These are phyloP conservation scores for Colletotrichum sp. DNA, from an alignment of 2,329 filamentous ascomycete genomes.

Conservation along the genomic window DNA sequence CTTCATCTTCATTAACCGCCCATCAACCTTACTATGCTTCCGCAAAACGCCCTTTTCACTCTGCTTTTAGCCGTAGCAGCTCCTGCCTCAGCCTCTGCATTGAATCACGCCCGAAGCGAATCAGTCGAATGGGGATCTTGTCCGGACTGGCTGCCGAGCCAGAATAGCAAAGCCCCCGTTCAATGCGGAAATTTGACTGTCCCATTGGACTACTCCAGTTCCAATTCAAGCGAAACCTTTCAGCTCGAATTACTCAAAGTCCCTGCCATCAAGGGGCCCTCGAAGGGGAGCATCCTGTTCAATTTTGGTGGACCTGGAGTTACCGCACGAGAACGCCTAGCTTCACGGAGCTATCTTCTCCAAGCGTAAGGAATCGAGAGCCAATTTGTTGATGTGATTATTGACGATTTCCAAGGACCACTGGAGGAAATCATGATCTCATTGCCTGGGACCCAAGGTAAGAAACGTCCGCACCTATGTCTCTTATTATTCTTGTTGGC, in stretches of 20 bases:
- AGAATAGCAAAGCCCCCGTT: background rate
- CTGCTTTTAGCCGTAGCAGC: background rate
- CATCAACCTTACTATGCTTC: background rate
- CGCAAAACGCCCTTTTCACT: rapidly evolving
- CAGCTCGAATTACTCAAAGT: background rate
- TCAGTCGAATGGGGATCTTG: background rate
- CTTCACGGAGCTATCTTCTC: background rate
- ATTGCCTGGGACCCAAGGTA: background rate
- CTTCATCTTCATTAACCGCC: background rate
- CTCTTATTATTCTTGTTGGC: background rate
- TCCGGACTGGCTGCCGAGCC: background rate
- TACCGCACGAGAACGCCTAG: background rate
- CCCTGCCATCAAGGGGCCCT: background rate
- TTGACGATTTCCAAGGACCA: background rate
- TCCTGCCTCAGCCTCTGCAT: background rate
- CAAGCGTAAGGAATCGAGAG: background rate
- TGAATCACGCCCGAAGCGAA: background rate
- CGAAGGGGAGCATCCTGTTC: background rate
- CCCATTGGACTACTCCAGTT: background rate
- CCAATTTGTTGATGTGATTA: background rate
- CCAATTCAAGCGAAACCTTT: background rate
- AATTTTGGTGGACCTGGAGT: background rate
- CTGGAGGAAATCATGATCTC: background rate
- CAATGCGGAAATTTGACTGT: background rate
- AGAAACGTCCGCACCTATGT: background rate